Conservation (phyloP, 768 basidiomycete genomes). For the Fomitopsis serialis region DNA sequence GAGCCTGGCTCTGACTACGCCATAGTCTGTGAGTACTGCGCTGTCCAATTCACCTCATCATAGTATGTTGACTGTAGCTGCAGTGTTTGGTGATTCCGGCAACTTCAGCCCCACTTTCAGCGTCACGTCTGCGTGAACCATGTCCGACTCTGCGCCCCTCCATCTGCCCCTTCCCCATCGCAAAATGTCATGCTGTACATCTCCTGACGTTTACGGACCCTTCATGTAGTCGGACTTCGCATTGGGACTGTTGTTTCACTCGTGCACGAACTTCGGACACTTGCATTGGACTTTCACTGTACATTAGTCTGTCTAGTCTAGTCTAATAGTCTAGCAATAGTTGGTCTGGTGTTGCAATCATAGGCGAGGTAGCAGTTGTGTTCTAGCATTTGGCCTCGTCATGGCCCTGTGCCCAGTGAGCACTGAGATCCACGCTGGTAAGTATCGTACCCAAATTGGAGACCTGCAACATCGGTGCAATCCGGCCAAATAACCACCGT, state of each 20-base stretch:
- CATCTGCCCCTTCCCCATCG: not conserved
- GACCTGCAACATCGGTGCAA: no score
- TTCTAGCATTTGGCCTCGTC: not conserved
- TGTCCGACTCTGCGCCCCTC: not conserved
- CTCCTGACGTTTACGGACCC: not conserved
- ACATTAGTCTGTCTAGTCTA: not conserved
- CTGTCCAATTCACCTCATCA: no score
- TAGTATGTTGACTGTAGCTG: no score
- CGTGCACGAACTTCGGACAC: not conserved
- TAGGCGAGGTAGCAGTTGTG: not conserved
- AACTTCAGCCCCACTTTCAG: constrained; percentile 35
- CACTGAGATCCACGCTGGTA: no score
- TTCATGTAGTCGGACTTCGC: not conserved
- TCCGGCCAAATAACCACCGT: no score
- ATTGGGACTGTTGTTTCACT: not conserved
- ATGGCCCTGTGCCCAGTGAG: no score
- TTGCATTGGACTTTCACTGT: not conserved
- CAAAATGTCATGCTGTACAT: not conserved
- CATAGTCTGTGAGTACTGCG: constrained; percentile 39
- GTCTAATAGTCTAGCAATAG: no score
- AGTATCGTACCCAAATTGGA: no score
- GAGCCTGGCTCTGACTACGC: constrained; percentile 26
- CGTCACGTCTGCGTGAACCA: constrained; percentile 10
- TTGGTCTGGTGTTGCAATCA: not conserved
- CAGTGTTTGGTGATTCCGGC: constrained; percentile 45